Evolutionary conservation across 2,329 filamentous ascomycete species (phyloP), one percentile per base, ranked within the genome.

Genomic region (Emmonsiellopsis sp.): DNA sequence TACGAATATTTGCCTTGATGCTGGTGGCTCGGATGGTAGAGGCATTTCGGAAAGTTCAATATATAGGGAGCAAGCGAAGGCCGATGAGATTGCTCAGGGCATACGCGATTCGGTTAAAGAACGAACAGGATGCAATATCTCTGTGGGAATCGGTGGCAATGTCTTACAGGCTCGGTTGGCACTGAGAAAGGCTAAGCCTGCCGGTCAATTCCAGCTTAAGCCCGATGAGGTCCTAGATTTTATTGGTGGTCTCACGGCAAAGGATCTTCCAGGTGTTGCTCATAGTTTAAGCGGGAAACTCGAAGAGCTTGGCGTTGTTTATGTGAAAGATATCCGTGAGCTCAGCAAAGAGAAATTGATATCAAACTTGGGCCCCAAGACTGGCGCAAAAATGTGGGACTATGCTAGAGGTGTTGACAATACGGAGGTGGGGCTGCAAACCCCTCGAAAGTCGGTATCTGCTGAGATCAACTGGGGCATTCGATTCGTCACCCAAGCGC

Each of bases 381-480:
- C 91, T 0, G 90, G 92, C 3, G 86, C 89, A 60, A 95, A 86
- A 67, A 76, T 98, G 0, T 92, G 86, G 78, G 89, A 95, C 50
- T 97, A 95, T 68, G 80, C 92, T 21, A 82, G 89, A 5, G 93
- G 93, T 2, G 88, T 97, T 48, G 93, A 98, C 69, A 80, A 78
- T 49, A 78, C 83, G 1, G 89, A 95, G 67, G 88, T 97, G 5
- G 92, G 91, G 34, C 87, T 92, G 54, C 87, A 94, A 63, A 82
- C 86, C 0, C 76, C 88, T 13, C 84, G 93, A 52, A 98, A 97
- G 65, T 97, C 92, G 0, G 89, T 98, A 0, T 97, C 93, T 2
- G 92, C 92, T 1, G 93, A 98, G 67, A 89, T 98, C 57, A 98
- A 93, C 62, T 98, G 93, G 93, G 93, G 94, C 2, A 95, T 98